Evolutionary conservation across 23 red algal species (phyloP).

Genomic region (Cyanidiococcus yangmingshanensis): DNA sequence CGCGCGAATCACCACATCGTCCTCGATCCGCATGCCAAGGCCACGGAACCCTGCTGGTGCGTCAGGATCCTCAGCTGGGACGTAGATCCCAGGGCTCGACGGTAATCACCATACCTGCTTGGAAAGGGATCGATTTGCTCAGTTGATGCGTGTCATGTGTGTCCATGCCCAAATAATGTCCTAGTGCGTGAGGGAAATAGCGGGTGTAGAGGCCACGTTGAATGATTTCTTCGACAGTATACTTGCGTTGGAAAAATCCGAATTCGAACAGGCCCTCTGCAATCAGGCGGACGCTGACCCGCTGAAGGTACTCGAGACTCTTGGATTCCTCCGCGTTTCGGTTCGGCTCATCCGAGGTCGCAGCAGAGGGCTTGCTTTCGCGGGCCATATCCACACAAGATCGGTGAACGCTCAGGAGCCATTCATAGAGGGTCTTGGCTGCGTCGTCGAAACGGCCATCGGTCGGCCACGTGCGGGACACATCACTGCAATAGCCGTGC

Average conservation of each 20-base stretch:
- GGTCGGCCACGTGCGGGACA: conserved; percentile 63
- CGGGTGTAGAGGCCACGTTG: conserved; percentile 33
- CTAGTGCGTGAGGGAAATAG: conserved; percentile 67
- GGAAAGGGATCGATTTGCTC: conserved; percentile 44
- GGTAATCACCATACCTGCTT: conserved; percentile 68
- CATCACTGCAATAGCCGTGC: conserved; percentile 65
- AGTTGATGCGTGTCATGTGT: conserved; percentile 68
- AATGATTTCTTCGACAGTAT: conserved; percentile 30
- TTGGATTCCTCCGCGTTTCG: conserved; percentile 6
- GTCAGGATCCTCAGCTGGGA: conserved; percentile 32
- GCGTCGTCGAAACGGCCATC: conserved; percentile 50
- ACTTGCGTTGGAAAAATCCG: conserved; percentile 38
- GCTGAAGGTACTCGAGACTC: conserved; percentile 46
- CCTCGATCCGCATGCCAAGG: conserved; percentile 84
- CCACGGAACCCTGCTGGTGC: conserved; percentile 49
- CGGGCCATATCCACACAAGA: conserved; percentile 38
- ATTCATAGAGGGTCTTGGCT: conserved; percentile 53
- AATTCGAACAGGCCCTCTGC: conserved; percentile 49
- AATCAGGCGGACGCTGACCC: conserved; percentile 27
- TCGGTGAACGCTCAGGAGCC: conserved; percentile 46
- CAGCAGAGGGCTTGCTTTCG: neutral
- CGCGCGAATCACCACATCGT: conserved; percentile 60
- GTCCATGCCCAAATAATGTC: conserved; percentile 88
- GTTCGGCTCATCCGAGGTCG: neutral
- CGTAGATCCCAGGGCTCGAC: conserved; percentile 79